Percentiles rank a stretch among this genome's conserved stretches.
Evolutionary conservation across 768 basidiomycete genomes (phyloP).

Genomic region (Boletellus sp.): DNA sequence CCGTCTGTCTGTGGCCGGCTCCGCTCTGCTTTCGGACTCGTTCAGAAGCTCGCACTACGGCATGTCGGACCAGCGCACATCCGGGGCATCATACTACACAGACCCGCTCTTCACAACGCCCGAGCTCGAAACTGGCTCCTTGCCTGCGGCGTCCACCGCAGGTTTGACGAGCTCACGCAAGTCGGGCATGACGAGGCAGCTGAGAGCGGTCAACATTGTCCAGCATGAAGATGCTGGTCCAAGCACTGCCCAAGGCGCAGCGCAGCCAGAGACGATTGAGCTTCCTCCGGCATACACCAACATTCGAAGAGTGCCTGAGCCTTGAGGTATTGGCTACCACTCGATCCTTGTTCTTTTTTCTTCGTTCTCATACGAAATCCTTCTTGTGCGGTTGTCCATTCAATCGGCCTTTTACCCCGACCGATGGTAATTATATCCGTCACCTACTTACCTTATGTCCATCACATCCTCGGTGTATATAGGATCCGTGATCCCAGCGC

Average conservation of each 20-base stretch:
- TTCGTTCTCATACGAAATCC: not conserved
- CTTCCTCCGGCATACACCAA: constrained; percentile 82
- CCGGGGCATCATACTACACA: constrained; percentile 26
- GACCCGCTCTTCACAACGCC: constrained; percentile 47
- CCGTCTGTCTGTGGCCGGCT: constrained; percentile 19
- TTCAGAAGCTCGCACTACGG: constrained; percentile 24
- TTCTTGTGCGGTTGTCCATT: not conserved
- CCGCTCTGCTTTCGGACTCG: constrained; percentile 17
- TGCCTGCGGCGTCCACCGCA: constrained; percentile 18
- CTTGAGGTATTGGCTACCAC: not conserved
- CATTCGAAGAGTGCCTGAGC: constrained; percentile 29
- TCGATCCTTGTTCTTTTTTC: not conserved
- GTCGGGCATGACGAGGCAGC: constrained; percentile 40
- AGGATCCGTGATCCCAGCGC: not conserved
- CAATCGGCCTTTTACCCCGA: not conserved
- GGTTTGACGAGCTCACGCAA: constrained; percentile 31
- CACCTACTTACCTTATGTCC: not conserved
- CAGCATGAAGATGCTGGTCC: constrained; percentile 82
- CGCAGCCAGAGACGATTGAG: constrained; percentile 70
- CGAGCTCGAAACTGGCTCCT: constrained; percentile 29
- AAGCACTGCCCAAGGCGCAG: constrained; percentile 29
- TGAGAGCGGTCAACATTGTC: constrained; percentile 74
- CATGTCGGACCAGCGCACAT: constrained; percentile 23
- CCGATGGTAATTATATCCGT: constrained; percentile 4
- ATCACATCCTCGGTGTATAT: constrained; percentile 1